These are phyloP conservation scores for Saccharomyces paradoxus DNA, from an alignment of 805 yeast genomes.

Conservation along the genomic window DNA sequence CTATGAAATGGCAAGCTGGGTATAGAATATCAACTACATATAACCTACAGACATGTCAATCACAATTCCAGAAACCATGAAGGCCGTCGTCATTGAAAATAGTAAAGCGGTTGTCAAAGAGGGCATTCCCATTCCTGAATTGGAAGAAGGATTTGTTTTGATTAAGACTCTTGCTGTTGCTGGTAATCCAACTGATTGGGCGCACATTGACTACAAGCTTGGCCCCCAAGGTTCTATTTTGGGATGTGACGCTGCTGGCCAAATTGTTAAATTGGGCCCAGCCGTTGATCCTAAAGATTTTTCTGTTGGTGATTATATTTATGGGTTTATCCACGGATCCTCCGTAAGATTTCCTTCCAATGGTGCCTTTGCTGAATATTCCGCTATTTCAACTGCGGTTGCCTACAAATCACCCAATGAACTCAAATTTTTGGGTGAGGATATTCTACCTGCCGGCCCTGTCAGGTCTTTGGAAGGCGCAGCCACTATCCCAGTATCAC, in stretches of 20 bases:
- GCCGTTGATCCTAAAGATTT: slow-evolving; percentile 27
- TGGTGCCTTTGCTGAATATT: slow-evolving; percentile 57
- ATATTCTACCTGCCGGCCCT: slow-evolving; percentile 20
- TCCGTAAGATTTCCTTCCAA: slow-evolving; percentile 32
- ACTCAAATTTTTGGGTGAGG: slow-evolving; percentile 3
- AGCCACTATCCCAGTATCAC: slow-evolving; percentile 47
- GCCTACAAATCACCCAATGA: slow-evolving; percentile 8
- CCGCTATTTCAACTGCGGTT: slow-evolving; percentile 31
- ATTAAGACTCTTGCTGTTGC: slow-evolving; percentile 50
- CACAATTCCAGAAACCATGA: slow-evolving; percentile 29
- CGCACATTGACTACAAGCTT: slow-evolving; percentile 37
- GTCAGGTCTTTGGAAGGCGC: slow-evolving; percentile 54
- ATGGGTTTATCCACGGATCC: slow-evolving; percentile 48
- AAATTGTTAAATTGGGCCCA: slow-evolving; percentile 42
- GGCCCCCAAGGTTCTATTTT: slow-evolving; percentile 41
- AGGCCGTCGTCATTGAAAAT: slow-evolving; percentile 37
- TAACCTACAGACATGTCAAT: neutral
- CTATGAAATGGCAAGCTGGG: neutral
- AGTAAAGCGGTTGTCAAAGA: slow-evolving; percentile 23
- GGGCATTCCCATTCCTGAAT: slow-evolving; percentile 29
- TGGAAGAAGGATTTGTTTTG: slow-evolving; percentile 34
- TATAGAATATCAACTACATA: neutral
- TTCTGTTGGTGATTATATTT: slow-evolving; percentile 48
- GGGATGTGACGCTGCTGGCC: slow-evolving; percentile 59
- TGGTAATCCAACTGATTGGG: slow-evolving; percentile 65